Conservation (phyloP, 139 green algal genomes). For the Chlorella sp. region DNA sequence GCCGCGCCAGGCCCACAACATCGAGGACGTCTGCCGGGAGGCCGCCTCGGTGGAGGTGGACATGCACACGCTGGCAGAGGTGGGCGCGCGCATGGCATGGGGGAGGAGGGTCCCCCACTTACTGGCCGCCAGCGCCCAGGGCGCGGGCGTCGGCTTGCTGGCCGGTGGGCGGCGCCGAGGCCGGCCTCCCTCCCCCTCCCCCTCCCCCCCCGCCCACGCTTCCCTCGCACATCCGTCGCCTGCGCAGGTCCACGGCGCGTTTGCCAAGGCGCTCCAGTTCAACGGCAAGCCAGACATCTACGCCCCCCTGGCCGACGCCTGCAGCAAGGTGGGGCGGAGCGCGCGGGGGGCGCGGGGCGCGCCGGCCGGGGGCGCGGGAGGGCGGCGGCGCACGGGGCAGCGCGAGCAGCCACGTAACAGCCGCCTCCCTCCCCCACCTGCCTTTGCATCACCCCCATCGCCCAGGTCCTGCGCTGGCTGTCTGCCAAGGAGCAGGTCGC, state of each 20-base stretch:
- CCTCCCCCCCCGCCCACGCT: neutral
- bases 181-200: neutral
- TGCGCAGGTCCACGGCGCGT: conserved; percentile 6
- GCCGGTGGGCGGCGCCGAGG: neutral
- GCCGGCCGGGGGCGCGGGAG: conserved; percentile 41
- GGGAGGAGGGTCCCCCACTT: too few species aligned
- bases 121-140: neutral
- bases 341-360: too few species aligned
- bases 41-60: conserved; percentile 61
- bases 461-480: too few species aligned
- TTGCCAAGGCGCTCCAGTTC: conserved; percentile 29
- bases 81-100: conserved; percentile 26
- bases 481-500: too few species aligned
- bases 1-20: conserved; percentile 98
- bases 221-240: neutral
- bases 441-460: too few species aligned
- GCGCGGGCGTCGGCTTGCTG: neutral
- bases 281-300: conserved; percentile 54
- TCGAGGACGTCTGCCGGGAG: conserved; percentile 83
- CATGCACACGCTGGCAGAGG: conserved; percentile 50
- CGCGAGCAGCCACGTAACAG: neutral
- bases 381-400: neutral
- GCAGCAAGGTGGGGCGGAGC: conserved; percentile 27
- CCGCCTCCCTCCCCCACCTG: too few species aligned
- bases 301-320: conserved; percentile 34